phyloP scores from a whole-genome alignment of 352 stramenopile species.

The Nannochloropsis limnetica region DNA sequence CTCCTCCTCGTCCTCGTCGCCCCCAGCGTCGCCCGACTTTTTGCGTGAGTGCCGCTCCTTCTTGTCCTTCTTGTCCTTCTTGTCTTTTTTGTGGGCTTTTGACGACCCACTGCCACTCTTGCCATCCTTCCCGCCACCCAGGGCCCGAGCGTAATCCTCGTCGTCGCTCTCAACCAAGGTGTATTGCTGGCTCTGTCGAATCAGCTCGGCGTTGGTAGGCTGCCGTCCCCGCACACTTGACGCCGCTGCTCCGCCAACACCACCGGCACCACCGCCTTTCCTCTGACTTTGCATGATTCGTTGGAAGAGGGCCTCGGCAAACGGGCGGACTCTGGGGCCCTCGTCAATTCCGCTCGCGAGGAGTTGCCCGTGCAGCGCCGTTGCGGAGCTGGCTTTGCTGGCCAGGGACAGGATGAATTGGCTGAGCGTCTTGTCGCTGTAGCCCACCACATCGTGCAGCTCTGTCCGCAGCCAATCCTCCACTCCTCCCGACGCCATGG shows the following conservation, averaged over 20 bases:
- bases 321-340: background rate
- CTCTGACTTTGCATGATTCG: background rate
- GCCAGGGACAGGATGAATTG: conserved; percentile 51
- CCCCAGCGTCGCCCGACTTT: background rate
- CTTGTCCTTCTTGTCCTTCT: background rate
- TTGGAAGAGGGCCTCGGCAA: conserved; percentile 4
- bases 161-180: conserved; percentile 39
- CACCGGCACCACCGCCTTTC: background rate
- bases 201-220: conserved; percentile 42
- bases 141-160: conserved; percentile 37
- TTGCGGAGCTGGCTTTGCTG: conserved; percentile 32
- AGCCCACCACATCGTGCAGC: conserved; percentile 51
- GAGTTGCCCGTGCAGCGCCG: background rate
- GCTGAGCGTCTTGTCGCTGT: conserved; percentile 46
- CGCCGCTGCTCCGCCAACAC: background rate
- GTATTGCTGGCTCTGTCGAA: conserved; percentile 40
- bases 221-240: background rate
- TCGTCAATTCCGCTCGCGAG: conserved; percentile 16
- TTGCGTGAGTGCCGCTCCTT: conserved; percentile 20
- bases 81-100: background rate
- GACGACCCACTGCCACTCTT: background rate
- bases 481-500: background rate
- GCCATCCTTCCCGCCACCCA: background rate
- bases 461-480: conserved; percentile 3
- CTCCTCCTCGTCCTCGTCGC: conserved; percentile 30